Percentiles rank a stretch among this genome's conserved stretches.
Conservation (phyloP, 2,329 filamentous ascomycete species). For the Amauroascus verrucosus region DNA sequence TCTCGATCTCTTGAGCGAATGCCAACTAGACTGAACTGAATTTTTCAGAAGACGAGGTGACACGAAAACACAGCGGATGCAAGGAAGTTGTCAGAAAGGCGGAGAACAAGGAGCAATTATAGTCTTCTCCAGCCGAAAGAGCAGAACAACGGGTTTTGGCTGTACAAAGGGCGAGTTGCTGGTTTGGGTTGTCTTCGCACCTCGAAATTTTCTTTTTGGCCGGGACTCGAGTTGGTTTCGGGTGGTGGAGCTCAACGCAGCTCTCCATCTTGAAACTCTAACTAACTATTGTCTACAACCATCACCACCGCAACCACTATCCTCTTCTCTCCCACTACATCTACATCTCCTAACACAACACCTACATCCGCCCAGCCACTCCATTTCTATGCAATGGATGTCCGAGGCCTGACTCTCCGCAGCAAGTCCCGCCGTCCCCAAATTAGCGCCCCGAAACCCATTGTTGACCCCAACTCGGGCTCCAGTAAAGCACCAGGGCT, state of each 20-base stretch:
- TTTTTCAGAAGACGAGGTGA: too few species aligned
- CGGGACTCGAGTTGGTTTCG: too few species aligned
- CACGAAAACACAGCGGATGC: too few species aligned
- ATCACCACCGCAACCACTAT: not conserved
- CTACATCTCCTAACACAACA: too few species aligned
- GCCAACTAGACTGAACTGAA: not conserved
- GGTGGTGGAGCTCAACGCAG: not conserved
- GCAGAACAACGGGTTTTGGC: too few species aligned
- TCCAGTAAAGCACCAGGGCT: slow-evolving; percentile 17
- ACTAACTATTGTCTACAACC: not conserved
- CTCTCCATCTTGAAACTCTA: not conserved
- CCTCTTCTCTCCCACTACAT: not conserved
- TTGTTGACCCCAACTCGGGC: slow-evolving; percentile 30
- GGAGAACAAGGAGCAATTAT: too few species aligned
- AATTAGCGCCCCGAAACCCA: slow-evolving; percentile 51
- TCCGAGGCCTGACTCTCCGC: slow-evolving; percentile 51
- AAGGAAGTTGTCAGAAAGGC: too few species aligned
- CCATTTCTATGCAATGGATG: slow-evolving; percentile 35
- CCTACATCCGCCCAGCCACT: not conserved
- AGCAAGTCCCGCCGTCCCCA: slow-evolving; percentile 50
- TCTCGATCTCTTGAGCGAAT: not conserved
- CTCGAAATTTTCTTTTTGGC: too few species aligned
- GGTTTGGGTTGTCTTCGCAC: too few species aligned
- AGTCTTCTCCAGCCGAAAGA: too few species aligned
- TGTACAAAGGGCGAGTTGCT: too few species aligned